These are phyloP conservation scores for Ogataea salicorniae DNA, from an alignment of 805 yeast species.

Conservation along the genomic window DNA sequence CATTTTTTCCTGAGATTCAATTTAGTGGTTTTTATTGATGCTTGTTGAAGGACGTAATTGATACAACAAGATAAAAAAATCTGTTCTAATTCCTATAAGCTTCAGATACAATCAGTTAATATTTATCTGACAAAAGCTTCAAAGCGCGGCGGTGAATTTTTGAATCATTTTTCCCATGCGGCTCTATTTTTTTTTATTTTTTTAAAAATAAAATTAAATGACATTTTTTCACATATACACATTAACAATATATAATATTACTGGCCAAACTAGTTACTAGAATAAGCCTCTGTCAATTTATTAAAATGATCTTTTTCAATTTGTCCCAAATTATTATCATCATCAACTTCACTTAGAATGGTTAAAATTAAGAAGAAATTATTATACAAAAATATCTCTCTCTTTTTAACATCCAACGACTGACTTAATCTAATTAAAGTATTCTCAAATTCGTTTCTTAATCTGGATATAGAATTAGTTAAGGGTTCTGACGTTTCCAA, in stretches of 20 bases:
- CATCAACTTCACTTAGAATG: slow-evolving; percentile 40
- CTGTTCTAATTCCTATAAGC: too few species aligned
- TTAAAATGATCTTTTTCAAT: slow-evolving; percentile 17
- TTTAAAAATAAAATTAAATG: too few species aligned
- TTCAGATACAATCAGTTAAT: too few species aligned
- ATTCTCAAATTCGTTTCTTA: slow-evolving; percentile 77
- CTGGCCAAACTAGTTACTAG: slow-evolving; percentile 1
- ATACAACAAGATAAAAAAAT: too few species aligned
- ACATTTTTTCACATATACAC: too few species aligned
- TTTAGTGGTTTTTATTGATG: neutral
- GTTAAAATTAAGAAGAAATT: slow-evolving; percentile 63
- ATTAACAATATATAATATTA: too few species aligned
- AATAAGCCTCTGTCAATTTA: slow-evolving; percentile 19
- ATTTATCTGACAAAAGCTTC: too few species aligned
- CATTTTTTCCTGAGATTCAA: neutral
- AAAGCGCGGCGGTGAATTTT: too few species aligned
- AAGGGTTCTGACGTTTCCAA: slow-evolving; percentile 60
- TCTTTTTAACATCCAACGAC: slow-evolving; percentile 38
- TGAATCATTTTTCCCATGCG: too few species aligned
- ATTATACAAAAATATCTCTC: slow-evolving; percentile 69
- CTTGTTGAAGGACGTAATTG: too few species aligned
- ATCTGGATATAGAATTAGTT: slow-evolving; percentile 57
- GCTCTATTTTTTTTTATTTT: too few species aligned
- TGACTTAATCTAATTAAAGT: slow-evolving; percentile 65
- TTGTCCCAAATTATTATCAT: slow-evolving; percentile 19